Evolutionary conservation across 2,329 filamentous ascomycete species (phyloP).

Genomic region (Eurotiales sp.): DNA sequence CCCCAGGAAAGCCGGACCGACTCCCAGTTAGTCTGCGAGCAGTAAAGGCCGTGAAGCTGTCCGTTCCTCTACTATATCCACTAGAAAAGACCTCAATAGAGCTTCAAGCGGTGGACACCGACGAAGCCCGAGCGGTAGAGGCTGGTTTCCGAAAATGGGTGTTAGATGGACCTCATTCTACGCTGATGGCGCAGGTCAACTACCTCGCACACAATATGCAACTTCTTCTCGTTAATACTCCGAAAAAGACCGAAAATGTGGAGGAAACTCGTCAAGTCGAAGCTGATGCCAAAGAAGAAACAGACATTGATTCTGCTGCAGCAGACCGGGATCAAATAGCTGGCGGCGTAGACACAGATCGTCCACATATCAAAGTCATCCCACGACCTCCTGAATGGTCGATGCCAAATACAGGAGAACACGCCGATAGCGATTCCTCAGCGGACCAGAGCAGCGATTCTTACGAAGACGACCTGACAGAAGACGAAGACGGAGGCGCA

Average conservation of each 20-base stretch:
- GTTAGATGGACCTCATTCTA: slow-evolving; percentile 55
- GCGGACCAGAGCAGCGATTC: slow-evolving; percentile 22
- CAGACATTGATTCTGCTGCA: neutral
- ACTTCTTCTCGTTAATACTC: slow-evolving; percentile 57
- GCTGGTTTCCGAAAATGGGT: slow-evolving; percentile 61
- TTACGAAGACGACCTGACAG: slow-evolving; percentile 44
- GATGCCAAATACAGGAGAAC: slow-evolving; percentile 25
- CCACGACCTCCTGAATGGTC: slow-evolving; percentile 75
- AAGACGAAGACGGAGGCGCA: slow-evolving; percentile 40
- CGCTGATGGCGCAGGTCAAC: slow-evolving; percentile 70
- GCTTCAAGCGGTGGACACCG: slow-evolving; percentile 59
- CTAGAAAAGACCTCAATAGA: slow-evolving; percentile 64
- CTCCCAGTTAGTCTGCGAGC: slow-evolving; percentile 60
- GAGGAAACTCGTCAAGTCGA: neutral
- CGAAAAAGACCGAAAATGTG: neutral
- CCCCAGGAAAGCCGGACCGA: slow-evolving; percentile 58
- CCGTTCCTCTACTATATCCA: slow-evolving; percentile 69
- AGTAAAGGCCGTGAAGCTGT: slow-evolving; percentile 62
- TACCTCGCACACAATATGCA: slow-evolving; percentile 70
- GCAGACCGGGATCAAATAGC: neutral
- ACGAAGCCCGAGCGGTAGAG: slow-evolving; percentile 62
- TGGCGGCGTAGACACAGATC: slow-evolving; percentile 35
- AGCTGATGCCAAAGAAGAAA: neutral
- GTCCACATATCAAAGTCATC: slow-evolving; percentile 66
- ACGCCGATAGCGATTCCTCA: slow-evolving; percentile 30